Base-by-base conservation (phyloP, 2,329 filamentous ascomycete genomes). In the Colletotrichum musae region DNA sequence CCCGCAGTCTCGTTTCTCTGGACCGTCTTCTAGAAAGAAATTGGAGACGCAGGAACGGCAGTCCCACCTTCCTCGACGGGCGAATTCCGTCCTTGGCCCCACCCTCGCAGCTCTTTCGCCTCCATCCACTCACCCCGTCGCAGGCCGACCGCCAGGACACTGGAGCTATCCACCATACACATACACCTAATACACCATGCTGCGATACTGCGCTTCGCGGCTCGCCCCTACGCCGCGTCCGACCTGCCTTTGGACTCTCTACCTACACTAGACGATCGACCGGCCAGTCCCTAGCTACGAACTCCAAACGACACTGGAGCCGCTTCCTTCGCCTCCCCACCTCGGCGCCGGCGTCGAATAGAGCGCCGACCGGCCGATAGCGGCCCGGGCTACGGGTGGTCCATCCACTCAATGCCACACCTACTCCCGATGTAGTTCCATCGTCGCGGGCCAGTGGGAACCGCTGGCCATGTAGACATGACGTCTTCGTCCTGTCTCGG, bases 151-250 rank as follows among this genome's bases (percentile, higher is more conserved):
- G 61, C 32, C 32, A 28, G 48, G 24, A 6, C 7, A 36, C 32
- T 10, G 32, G 32, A 7, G 32, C 32, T 36, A 43, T 39, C 24
- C 51, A 56, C 21, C n/a, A 24, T 15, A 54, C 10, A 24, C 16
- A 1, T 32, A 32, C 5, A 5, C 28, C 7, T 18, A 18, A 18
- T 18, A 32, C 32, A 12, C 3, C 28, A 32, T 9, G 5, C 32
- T 36, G 32, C 32, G 32, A 36, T 24, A 18, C n/a, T 13, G 28
- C 39, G 16, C 10, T 45, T 69, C 66, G 66, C 66, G 66, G 56
- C 56, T 69, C 66, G 66, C 66, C 43, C 51, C 66, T 69, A 59
- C 48, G 24, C n/a, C 15, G 39, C 62, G 43, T 51, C 66, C 66
- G 66, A 66, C 36, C 53, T n/a, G 21, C 43, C 28, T 6, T 5